phyloP scores from a whole-genome alignment of 2,329 filamentous ascomycete genomes.

The Fusarium temperatum region DNA sequence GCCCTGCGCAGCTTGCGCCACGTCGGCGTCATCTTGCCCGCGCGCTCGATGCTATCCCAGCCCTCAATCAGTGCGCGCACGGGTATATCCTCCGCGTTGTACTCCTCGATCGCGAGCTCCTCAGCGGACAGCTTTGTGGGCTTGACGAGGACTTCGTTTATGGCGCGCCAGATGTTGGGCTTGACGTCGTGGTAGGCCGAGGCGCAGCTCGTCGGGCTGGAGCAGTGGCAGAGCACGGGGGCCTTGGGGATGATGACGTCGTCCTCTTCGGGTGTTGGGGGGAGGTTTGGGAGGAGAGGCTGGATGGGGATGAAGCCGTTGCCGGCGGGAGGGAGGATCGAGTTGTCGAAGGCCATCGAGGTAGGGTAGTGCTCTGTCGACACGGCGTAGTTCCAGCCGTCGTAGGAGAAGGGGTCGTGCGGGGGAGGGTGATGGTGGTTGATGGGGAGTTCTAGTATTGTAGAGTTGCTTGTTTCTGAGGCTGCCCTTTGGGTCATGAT shows the following conservation, averaged over 20 bases:
- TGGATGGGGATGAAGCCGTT: background rate
- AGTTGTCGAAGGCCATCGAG: slow-evolving; percentile 11
- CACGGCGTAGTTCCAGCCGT: slow-evolving; percentile 7
- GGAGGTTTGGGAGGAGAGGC: background rate
- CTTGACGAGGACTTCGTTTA: slow-evolving; percentile 34
- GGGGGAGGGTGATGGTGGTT: background rate
- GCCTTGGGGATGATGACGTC: slow-evolving; percentile 20
- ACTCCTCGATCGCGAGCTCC: slow-evolving; percentile 32
- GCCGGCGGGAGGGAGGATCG: background rate
- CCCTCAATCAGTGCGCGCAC: slow-evolving; percentile 41
- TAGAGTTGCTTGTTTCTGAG: slow-evolving; percentile 14
- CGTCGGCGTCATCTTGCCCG: slow-evolving; percentile 37
- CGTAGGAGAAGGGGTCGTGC: slow-evolving; percentile 3
- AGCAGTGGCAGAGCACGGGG: slow-evolving; percentile 10
- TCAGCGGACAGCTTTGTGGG: slow-evolving; percentile 16
- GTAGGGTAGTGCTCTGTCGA: background rate
- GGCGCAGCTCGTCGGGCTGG: background rate
- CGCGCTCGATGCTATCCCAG: slow-evolving; percentile 43
- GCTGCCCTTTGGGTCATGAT: background rate
- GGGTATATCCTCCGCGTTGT: slow-evolving; percentile 37
- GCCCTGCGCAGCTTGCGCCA: slow-evolving; percentile 42
- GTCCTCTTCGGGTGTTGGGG: background rate
- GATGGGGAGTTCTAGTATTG: slow-evolving; percentile 13
- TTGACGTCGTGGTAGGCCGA: background rate
- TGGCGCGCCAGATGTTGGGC: slow-evolving; percentile 40